Evolutionary conservation across 2,329 filamentous ascomycete species (phyloP), one percentile per base, ranked within the genome.

Genomic region (Magnaporthales sp.): DNA sequence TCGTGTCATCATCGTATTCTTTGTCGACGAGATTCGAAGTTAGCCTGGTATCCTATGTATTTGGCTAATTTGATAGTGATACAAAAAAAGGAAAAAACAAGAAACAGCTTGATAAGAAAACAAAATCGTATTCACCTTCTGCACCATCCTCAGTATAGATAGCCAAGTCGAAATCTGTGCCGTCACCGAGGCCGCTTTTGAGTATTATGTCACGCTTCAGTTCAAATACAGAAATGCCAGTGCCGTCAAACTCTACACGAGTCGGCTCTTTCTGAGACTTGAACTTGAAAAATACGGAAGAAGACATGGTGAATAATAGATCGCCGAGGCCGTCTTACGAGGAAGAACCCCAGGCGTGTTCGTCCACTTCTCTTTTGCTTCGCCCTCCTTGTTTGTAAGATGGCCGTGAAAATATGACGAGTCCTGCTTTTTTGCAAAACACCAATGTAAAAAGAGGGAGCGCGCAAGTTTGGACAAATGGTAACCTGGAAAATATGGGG

Each of bases 221-320:
- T 77, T 99, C 96, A 80, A 98, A 99, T 70, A 98, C 95, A 69
- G 94, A 97, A 76, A 98, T 96, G 79, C 92, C 92, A 73, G 94
- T 97, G 76, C 95, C 95, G 80, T 99, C 94, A 78, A 99, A 98
- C 75, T 93, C 91, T 74, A 99, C 93, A 75, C 93, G 89, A 67
- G 92, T 92, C 68, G 93, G 92, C 76, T 98, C 95, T 82, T 93
- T 97, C 77, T 96, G 93, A 73, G 94, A 98, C 82, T 97, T 98
- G 89, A 99, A 99, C 82, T 97, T 97, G 91, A 97, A 99, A 81
- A 97, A 98, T 76, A 99, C 95, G 71, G 93, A 98, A 67, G 95
- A 97, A 77, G 92, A 88, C 93, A 97, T 97, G 75, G 75, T 87
- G 81, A 76, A 19, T 31, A 29, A 61, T 54, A 51, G 46, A 46